Evolutionary conservation across 345 rosid genomes (phyloP).

Genomic region (Linum tenue): DNA sequence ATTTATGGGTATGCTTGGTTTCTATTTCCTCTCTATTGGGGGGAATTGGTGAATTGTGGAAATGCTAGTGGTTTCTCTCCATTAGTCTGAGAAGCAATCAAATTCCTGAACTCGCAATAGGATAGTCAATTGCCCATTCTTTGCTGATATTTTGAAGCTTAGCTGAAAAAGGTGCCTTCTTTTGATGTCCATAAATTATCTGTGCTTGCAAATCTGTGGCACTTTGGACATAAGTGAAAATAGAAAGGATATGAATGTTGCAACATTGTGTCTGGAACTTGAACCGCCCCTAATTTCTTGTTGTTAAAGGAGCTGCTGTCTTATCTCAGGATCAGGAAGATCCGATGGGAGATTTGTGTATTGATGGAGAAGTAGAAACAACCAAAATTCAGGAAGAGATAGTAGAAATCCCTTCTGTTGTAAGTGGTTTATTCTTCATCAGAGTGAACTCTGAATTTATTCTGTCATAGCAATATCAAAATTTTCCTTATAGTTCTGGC

Average conservation of each 20-base stretch:
- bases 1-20: background rate
- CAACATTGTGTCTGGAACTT: background rate
- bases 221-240: background rate
- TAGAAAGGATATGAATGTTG: background rate
- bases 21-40: too few relatives aligned
- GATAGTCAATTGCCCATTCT: background rate
- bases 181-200: too few relatives aligned
- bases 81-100: too few relatives aligned
- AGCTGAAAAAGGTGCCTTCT: background rate
- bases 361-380: background rate
- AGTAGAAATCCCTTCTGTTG: conserved; percentile 20
- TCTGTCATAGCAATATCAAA: too few relatives aligned
- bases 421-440: conserved; percentile 20
- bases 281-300: background rate
- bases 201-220: background rate
- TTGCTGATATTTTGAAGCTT: background rate
- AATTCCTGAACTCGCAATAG: too few relatives aligned
- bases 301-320: background rate
- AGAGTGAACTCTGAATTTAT: background rate
- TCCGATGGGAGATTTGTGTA: conserved; percentile 34
- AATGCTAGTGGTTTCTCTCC: too few relatives aligned
- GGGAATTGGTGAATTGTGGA: too few relatives aligned
- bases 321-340: conserved; percentile 16
- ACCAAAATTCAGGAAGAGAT: conserved; percentile 11
- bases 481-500: background rate